Conservation (phyloP, 2,329 filamentous ascomycete species). For the Chrysoporthe austroafricana region DNA sequence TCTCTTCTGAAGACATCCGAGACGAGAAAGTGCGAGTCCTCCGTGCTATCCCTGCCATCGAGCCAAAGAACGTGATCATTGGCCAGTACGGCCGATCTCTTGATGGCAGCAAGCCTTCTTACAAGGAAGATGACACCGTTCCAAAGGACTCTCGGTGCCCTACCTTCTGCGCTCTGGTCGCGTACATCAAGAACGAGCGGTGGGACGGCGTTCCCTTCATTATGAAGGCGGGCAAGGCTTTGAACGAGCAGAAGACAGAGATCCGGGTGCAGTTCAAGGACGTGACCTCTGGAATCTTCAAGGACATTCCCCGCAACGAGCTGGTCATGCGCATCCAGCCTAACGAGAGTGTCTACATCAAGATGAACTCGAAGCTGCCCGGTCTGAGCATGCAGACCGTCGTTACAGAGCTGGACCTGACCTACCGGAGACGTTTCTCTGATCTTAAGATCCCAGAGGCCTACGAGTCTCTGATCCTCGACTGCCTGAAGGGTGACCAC, state of each 20-base stretch:
- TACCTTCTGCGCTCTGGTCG: constrained; percentile 95
- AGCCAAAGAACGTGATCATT: constrained; percentile 99
- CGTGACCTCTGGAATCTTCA: constrained; percentile 98
- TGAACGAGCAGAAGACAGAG: constrained; percentile 99
- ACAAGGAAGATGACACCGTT: constrained; percentile 98
- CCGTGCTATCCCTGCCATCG: constrained; percentile 88
- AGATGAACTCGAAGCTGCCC: constrained; percentile 99
- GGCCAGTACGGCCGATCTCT: constrained; percentile 97
- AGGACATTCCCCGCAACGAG: constrained; percentile 99
- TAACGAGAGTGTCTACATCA: constrained; percentile 99
- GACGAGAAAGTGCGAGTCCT: constrained; percentile 98
- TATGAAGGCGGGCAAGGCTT: constrained; percentile 96
- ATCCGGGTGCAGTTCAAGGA: constrained; percentile 99
- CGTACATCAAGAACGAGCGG: constrained; percentile 99
- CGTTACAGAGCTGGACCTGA: constrained; percentile 96
- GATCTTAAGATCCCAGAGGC: constrained; percentile 99
- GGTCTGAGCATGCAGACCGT: constrained; percentile 99
- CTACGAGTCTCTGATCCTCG: constrained; percentile 95
- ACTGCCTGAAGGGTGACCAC: constrained; percentile 98
- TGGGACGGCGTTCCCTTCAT: constrained; percentile 99
- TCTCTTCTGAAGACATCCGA: constrained; percentile 96
- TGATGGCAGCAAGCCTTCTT: constrained; percentile 93
- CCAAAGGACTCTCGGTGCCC: constrained; percentile 97
- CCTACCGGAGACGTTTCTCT: constrained; percentile 96
- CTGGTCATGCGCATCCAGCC: constrained; percentile 99